Base-by-base conservation (phyloP, 768 basidiomycete species). In the Collybia sordida region DNA sequence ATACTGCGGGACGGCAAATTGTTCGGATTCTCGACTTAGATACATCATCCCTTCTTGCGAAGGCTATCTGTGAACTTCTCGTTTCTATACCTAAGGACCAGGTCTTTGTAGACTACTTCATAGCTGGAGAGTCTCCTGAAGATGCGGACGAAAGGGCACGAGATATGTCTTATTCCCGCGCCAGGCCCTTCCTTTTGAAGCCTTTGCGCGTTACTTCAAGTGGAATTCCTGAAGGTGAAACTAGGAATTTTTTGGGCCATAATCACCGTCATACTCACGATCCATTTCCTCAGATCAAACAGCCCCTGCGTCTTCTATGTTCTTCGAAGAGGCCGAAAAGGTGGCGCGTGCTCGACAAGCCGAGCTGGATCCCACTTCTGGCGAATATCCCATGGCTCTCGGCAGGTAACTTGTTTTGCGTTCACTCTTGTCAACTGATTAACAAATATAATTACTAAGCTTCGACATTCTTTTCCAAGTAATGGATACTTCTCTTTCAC, bases 41-140 rank as follows among this genome's bases (percentile, higher is more conserved):
- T 19, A 4, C 23, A 25, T 43, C 24, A 11, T 24, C 17, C 11
- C 9, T 9, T 9, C 15, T 43, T n/a, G 22, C 42, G 9, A 27
- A 22, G 25, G 21, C 9, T 15, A 6, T 43, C n/a, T 8, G 28
- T 25, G 24, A 15, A 23, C 28, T 19, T 27, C 42, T 43, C 24
- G 21, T 43, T 22, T n/a, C 42, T 43, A 23, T 27, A 27, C 15
- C 15, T 25, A 19, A 27, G 9, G 17, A 43, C 22, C 23, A 27
- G 15, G 6, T 43, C 24, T 2, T 45, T 38, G 42, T 44, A 23
- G 50, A 51, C 21, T 51, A 51, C 25, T 51, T 51, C 42, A n/a
- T 46, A 23, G 27, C 27, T 27, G 27, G 27, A 27, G 27, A 27
- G 11, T 46, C 42, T 43, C 34, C 39, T 15, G 31, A 51, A 37